phyloP scores from a whole-genome alignment of 2,329 filamentous ascomycete species.

The Ceratocystis destructans region DNA sequence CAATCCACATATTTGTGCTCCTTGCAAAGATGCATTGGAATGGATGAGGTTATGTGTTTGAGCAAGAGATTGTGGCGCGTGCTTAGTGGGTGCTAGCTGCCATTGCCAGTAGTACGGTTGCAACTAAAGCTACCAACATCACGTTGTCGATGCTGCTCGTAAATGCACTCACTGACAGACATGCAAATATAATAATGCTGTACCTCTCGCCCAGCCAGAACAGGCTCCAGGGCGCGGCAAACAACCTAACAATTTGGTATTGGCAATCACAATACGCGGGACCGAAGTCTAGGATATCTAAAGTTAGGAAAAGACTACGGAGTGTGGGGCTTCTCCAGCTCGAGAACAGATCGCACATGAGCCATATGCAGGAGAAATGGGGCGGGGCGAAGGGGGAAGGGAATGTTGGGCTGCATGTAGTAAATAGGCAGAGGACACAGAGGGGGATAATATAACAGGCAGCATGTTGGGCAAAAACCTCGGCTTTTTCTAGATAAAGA shows the following conservation, averaged over 20 bases:
- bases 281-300: background rate
- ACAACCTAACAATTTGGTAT: background rate
- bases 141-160: background rate
- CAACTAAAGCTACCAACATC: too few species aligned
- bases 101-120: too few species aligned
- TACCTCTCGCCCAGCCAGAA: background rate
- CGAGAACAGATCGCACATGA: constrained; percentile 17
- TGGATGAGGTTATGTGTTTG: too few species aligned
- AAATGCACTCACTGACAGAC: background rate
- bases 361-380: constrained; percentile 19
- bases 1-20: background rate
- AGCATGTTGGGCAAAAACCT: background rate
- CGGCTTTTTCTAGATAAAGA: background rate
- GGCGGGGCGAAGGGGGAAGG: constrained; percentile 10
- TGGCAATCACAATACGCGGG: background rate
- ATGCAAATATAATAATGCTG: background rate
- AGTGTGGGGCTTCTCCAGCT: constrained; percentile 12
- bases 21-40: background rate
- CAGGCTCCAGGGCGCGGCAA: background rate
- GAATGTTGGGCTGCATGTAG: constrained; percentile 2
- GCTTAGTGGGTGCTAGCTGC: too few species aligned
- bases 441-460: background rate
- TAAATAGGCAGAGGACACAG: background rate
- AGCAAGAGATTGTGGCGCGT: too few species aligned
- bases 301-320: background rate